Base-by-base conservation (phyloP, 78 protist genomes). In the Pigoraptor vietnamica region DNA sequence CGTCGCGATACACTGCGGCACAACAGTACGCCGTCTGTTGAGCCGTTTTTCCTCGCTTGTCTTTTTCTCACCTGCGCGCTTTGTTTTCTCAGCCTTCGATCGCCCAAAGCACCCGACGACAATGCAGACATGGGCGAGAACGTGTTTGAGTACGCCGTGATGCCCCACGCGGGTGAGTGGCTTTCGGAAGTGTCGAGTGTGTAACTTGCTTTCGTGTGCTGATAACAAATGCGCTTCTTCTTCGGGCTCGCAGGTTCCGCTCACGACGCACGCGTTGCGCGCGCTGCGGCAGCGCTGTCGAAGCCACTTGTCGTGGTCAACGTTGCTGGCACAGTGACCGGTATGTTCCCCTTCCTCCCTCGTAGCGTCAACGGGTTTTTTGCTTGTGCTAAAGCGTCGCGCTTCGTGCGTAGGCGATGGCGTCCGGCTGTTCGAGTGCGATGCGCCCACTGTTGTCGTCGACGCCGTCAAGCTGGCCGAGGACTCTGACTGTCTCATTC, bases 21-120 rank as follows among this genome's bases (percentile, higher is more conserved):
- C n/a, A n/a, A n/a, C n/a, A n/a, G n/a, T n/a, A n/a, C n/a, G n/a
- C n/a, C n/a, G n/a, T n/a, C n/a, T n/a, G n/a, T n/a, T n/a, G n/a
- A n/a, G n/a, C n/a, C n/a, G n/a, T n/a, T n/a, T n/a, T n/a, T n/a
- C n/a, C n/a, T n/a, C n/a, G n/a, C n/a, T n/a, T n/a, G n/a, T n/a
- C n/a, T n/a, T n/a, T n/a, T n/a, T n/a, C n/a, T n/a, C n/a, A n/a
- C n/a, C n/a, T n/a, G n/a, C n/a, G n/a, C n/a, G n/a, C n/a, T n/a
- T n/a, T n/a, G n/a, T n/a, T n/a, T n/a, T n/a, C n/a, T n/a, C 67
- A 48, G 67, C 14, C 81, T 97, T 32, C 89, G 95, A 81, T 56
- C 97, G 24, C 96, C 98, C 37, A 97, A 97, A 56, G 36, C 94
- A 23, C 98, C 98, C 6, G 98, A 97, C 38, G 93, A 29, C 29